Percentiles rank a stretch among this genome's conserved stretches.
Conservation (phyloP, 176 grass and related monocot genomes). For the Guadua angustifolia region DNA sequence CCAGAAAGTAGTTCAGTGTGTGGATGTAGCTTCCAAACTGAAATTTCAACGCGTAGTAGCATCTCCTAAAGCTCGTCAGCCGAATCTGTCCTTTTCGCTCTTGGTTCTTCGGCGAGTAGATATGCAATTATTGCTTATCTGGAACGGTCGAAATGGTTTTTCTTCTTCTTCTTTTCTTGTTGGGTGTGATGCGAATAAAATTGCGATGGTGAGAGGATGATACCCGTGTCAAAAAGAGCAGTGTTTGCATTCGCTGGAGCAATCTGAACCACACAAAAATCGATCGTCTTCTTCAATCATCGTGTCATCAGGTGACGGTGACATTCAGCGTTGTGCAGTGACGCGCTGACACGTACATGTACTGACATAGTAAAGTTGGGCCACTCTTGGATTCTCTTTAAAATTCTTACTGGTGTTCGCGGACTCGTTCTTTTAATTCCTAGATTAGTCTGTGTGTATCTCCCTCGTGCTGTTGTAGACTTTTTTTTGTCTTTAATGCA, state of each 20-base stretch:
- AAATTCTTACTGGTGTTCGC: no score
- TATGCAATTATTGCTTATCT: neutral
- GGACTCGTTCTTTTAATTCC: no score
- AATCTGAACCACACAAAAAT: neutral
- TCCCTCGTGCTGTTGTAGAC: no score
- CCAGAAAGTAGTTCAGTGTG: neutral
- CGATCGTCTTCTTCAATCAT: neutral
- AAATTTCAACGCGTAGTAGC: neutral
- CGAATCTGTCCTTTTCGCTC: neutral
- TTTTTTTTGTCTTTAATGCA: no score
- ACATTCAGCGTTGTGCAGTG: constrained; percentile 1
- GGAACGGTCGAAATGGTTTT: neutral
- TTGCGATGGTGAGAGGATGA: neutral
- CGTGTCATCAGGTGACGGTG: constrained; percentile 25
- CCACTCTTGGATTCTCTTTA: no score
- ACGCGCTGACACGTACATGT: neutral
- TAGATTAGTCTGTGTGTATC: no score
- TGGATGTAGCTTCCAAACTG: neutral
- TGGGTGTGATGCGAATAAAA: neutral
- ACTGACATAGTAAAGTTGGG: neutral
- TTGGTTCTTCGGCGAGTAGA: neutral
- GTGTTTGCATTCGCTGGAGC: neutral
- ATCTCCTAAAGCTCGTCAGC: neutral
- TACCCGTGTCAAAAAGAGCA: neutral
- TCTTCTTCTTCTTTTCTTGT: neutral